These are phyloP conservation scores for Lentinula sp. DNA, from an alignment of 768 basidiomycete species.

Conservation along the genomic window DNA sequence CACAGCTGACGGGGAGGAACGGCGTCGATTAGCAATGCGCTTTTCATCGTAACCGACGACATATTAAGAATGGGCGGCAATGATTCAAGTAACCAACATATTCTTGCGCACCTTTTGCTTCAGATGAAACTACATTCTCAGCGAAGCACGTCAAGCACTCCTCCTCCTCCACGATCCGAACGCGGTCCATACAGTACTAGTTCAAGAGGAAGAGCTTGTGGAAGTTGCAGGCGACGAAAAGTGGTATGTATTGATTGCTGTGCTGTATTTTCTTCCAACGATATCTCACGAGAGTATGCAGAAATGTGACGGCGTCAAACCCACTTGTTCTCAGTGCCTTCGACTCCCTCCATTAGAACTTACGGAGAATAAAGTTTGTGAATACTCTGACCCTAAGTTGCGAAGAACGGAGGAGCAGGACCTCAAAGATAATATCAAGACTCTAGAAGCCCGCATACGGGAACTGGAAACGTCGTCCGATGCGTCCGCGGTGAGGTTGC, in stretches of 20 bases:
- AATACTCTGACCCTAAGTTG: constrained; percentile 31
- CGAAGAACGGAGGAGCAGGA: constrained; percentile 26
- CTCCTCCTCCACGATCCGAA: neutral
- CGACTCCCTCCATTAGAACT: constrained; percentile 25
- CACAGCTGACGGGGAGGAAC: neutral
- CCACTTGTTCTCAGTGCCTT: constrained; percentile 32
- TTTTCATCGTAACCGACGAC: neutral
- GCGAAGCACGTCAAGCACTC: neutral
- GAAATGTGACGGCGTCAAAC: constrained; percentile 36
- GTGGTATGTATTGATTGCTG: neutral
- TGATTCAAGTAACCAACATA: neutral
- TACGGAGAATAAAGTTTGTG: constrained; percentile 17
- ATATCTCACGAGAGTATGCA: constrained; percentile 7
- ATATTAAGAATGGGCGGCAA: neutral
- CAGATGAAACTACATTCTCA: neutral
- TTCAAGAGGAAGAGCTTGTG: neutral
- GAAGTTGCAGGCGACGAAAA: constrained; percentile 5
- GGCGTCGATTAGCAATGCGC: neutral
- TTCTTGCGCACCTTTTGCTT: neutral
- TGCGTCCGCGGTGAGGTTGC: constrained; percentile 8
- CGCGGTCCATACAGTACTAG: neutral
- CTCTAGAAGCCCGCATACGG: constrained; percentile 29
- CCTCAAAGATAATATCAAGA: constrained; percentile 32
- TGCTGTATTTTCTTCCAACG: neutral
- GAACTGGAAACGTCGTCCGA: constrained; percentile 26